Evolutionary conservation across 2,329 filamentous ascomycete genomes (phyloP).

Genomic region (Ophiostoma pallidulum): DNA sequence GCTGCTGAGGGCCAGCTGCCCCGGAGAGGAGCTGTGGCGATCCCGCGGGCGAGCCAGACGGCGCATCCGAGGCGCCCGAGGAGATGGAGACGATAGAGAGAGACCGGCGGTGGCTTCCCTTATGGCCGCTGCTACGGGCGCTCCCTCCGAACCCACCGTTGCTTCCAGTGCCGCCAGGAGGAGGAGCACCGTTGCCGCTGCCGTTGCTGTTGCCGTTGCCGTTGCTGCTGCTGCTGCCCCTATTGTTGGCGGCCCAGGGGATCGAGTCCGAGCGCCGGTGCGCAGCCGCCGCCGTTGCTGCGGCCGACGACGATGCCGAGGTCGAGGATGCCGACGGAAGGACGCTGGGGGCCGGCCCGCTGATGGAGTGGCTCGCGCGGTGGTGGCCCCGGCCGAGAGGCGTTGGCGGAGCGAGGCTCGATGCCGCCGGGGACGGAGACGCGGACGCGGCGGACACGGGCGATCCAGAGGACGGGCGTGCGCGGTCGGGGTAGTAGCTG

Average conservation of each 20-base stretch:
- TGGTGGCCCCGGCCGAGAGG: conserved; percentile 12
- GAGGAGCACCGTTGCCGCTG: conserved; percentile 13
- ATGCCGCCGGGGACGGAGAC: neutral
- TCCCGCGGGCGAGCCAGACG: neutral
- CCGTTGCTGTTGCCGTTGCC: neutral
- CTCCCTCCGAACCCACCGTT: conserved; percentile 19
- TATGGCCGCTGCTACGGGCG: neutral
- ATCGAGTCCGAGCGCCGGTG: conserved; percentile 4
- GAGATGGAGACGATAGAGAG: conserved; percentile 76
- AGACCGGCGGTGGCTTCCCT: conserved; percentile 53
- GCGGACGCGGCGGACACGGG: neutral
- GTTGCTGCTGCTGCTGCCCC: neutral
- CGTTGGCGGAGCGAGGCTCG: conserved; percentile 8
- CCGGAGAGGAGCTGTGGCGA: conserved; percentile 4
- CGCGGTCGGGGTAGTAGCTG: conserved; percentile 6
- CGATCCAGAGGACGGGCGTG: neutral
- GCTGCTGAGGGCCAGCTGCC: conserved; percentile 20
- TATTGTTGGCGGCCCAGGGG: neutral
- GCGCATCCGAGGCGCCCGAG: conserved; percentile 33
- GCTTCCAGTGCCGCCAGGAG: conserved; percentile 37
- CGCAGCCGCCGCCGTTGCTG: neutral
- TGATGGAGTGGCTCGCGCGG: conserved; percentile 16
- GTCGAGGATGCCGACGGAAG: neutral
- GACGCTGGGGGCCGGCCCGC: conserved; percentile 10
- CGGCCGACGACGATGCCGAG: neutral